These are phyloP conservation scores for Solanum gandarillasii DNA, from an alignment of 257 asterid species.

Conservation along the genomic window DNA sequence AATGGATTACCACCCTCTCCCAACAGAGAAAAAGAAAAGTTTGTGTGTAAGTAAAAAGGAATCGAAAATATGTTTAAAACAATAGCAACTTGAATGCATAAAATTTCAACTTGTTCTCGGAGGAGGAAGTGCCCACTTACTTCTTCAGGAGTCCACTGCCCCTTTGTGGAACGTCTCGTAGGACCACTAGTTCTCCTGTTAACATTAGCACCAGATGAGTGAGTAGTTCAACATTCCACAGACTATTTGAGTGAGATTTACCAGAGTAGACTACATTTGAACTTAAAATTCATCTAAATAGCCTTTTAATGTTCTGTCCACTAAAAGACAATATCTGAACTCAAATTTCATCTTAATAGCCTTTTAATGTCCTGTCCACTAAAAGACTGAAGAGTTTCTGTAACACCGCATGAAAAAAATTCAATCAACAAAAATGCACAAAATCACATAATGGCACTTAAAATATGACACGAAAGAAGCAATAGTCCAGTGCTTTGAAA, in stretches of 20 bases:
- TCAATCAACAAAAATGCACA: not conserved
- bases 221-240: not conserved
- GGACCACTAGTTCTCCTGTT: conserved; percentile 94
- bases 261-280: not conserved
- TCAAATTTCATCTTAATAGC: not conserved
- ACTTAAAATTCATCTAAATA: not conserved
- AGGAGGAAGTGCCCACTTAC: conserved; percentile 23
- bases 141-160: conserved; percentile 98
- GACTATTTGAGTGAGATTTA: not conserved
- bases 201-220: conserved; percentile 5
- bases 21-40: not conserved
- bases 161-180: conserved; percentile 96
- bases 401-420: not conserved
- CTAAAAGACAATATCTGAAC: not conserved
- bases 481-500: not conserved
- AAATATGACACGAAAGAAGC: not conserved
- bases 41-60: not conserved
- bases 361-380: not conserved
- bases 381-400: not conserved
- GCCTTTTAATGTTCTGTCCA: not conserved
- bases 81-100: not conserved
- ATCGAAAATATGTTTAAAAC: not conserved
- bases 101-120: not conserved
- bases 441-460: not conserved
- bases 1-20: not conserved